Evolutionary conservation across 1,139 yeast genomes (phyloP).

Genomic region (Hemisphaericaspora xylanilytica): DNA sequence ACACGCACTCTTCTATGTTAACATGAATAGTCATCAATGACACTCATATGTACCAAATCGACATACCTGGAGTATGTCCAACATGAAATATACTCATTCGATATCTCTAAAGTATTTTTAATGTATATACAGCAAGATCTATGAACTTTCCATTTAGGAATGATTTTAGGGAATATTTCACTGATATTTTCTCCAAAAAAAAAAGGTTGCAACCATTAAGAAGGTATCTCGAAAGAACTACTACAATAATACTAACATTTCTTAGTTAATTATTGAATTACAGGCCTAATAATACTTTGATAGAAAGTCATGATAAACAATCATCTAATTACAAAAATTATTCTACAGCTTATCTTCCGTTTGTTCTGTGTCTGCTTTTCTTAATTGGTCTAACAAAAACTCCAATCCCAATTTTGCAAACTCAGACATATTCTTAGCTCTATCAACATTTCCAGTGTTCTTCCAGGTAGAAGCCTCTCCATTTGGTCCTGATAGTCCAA

Average conservation of each 20-base stretch:
- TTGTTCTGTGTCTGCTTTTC: conserved; percentile 3
- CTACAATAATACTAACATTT: no score
- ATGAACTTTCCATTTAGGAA: no score
- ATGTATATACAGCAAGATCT: no score
- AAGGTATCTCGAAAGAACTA: not conserved
- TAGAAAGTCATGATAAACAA: no score
- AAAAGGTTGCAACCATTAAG: not conserved
- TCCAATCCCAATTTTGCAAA: conserved; percentile 69
- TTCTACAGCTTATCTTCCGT: not conserved
- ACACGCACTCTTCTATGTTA: not conserved
- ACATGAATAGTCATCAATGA: no score
- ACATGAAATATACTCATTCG: no score
- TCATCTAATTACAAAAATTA: not conserved
- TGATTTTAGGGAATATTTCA: not conserved
- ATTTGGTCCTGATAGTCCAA: conserved; percentile 69
- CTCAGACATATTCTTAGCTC: conserved; percentile 68
- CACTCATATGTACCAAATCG: no score
- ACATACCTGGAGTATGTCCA: no score
- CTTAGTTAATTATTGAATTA: no score
- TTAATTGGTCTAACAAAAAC: conserved; percentile 49
- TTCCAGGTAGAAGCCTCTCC: conserved; percentile 53
- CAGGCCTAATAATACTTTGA: not conserved
- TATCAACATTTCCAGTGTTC: conserved; percentile 45
- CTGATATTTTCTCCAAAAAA: not conserved
- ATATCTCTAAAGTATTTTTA: no score